phyloP scores from a whole-genome alignment of 331 rosid species.

The Prunus yedoensis region DNA sequence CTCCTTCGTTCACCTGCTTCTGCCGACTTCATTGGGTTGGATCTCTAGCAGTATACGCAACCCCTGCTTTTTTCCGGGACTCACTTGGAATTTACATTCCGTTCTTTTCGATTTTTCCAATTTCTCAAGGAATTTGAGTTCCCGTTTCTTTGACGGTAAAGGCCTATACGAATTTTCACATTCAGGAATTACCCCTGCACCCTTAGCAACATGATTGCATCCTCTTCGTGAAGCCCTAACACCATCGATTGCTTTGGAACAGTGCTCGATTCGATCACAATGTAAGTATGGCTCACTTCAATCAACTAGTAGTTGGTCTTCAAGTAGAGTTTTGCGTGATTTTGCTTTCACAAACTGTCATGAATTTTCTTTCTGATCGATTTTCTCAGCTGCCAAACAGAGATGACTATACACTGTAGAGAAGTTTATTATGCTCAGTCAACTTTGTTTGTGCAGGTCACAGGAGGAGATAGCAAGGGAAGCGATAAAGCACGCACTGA shows the following conservation, averaged over 20 bases:
- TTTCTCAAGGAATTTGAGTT: background rate
- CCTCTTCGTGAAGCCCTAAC: conserved; percentile 11
- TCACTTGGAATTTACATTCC: background rate
- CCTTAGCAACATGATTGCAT: no score
- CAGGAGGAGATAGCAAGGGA: conserved; percentile 50
- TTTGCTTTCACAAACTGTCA: no score
- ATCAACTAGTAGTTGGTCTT: background rate
- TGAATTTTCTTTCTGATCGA: background rate
- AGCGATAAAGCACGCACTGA: conserved; percentile 75
- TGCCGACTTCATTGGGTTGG: background rate
- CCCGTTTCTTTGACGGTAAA: background rate
- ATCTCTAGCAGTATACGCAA: background rate
- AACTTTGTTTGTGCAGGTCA: conserved; percentile 32
- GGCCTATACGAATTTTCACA: background rate
- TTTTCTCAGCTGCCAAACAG: conserved; percentile 7
- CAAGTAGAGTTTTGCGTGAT: no score
- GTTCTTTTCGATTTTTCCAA: background rate
- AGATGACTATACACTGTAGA: background rate
- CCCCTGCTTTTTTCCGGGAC: background rate
- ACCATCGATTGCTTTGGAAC: conserved; percentile 6
- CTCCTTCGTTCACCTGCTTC: background rate
- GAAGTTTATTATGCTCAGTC: background rate
- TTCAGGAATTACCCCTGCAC: background rate
- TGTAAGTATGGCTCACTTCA: conserved; percentile 21
- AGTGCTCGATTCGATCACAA: conserved; percentile 9